Percentiles rank a stretch among this genome's conserved stretches.
Conservation (phyloP, 179 eudicot genomes). For the Camellia oleifera region DNA sequence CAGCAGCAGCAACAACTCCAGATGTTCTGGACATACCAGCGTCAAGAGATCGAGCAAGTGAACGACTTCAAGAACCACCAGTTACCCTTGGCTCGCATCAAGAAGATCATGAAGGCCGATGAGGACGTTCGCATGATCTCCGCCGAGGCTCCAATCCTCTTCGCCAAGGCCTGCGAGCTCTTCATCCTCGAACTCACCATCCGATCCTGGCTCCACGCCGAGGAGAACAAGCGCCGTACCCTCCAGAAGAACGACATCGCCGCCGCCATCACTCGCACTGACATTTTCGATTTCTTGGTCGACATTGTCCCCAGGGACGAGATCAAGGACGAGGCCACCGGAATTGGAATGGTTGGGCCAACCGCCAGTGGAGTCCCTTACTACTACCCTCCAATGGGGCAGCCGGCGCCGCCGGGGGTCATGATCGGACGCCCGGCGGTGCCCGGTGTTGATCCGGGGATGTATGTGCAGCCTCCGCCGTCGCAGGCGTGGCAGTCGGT, state of each 20-base stretch:
- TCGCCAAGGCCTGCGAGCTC: conserved; percentile 69
- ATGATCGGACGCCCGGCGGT: conserved; percentile 61
- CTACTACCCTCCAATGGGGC: conserved; percentile 61
- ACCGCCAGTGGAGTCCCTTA: conserved; percentile 64
- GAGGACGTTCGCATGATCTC: conserved; percentile 75
- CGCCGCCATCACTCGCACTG: conserved; percentile 60
- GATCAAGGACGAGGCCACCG: conserved; percentile 47
- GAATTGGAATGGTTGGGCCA: conserved; percentile 24
- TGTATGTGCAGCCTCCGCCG: conserved; percentile 41
- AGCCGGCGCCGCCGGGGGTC: conserved; percentile 44
- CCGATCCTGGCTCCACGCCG: conserved; percentile 66
- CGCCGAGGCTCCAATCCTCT: conserved; percentile 61
- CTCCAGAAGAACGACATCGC: conserved; percentile 73
- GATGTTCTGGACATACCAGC: conserved; percentile 61
- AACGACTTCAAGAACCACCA: conserved; percentile 71
- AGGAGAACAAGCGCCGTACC: conserved; percentile 65
- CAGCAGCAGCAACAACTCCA: conserved; percentile 68
- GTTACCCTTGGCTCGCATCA: conserved; percentile 59
- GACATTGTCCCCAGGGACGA: conserved; percentile 72
- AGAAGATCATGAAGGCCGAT: conserved; percentile 75
- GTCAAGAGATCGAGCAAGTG: conserved; percentile 54
- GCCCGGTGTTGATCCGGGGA: conserved; percentile 24
- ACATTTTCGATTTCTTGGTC: conserved; percentile 61
- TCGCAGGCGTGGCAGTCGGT: conserved; percentile 69
- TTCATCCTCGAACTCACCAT: conserved; percentile 65